Conservation (phyloP, 768 basidiomycete species). For the Psilocybe subaeruginosa region DNA sequence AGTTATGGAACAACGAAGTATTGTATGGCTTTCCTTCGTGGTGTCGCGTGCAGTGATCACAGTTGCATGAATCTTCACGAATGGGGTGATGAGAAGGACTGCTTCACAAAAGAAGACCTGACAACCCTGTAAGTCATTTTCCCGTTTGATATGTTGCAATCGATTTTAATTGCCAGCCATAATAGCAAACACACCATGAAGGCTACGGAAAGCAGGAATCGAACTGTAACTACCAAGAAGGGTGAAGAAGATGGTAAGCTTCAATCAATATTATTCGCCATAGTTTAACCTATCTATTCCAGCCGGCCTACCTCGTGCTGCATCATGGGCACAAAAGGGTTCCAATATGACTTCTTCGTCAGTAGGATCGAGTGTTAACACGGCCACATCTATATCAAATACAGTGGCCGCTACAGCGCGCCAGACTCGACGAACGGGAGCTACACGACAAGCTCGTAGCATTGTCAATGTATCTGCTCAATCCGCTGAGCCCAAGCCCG, state of each 20-base stretch:
- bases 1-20: conserved; percentile 98
- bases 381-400: background rate
- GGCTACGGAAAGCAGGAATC: conserved; percentile 74
- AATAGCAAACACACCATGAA: conserved; percentile 91
- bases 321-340: conserved; percentile 63
- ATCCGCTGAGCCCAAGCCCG: conserved; percentile 34
- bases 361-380: conserved; percentile 17
- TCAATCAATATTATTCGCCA: conserved; percentile 7
- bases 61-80: conserved; percentile 96
- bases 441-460: conserved; percentile 51
- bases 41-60: conserved; percentile 81
- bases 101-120: conserved; percentile 95
- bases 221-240: conserved; percentile 55
- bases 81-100: conserved; percentile 98
- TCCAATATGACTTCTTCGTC: conserved; percentile 15
- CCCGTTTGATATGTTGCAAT: conserved; percentile 9
- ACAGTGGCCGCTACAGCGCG: conserved; percentile 29
- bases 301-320: conserved; percentile 67
- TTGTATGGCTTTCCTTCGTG: conserved; percentile 93
- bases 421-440: conserved; percentile 44
- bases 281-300: conserved; percentile 6
- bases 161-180: conserved; percentile 10
- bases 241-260: conserved; percentile 61
- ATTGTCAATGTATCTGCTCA: conserved; percentile 24
- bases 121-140: conserved; percentile 72